Percentiles rank a stretch among this genome's conserved stretches.
phyloP scores from a whole-genome alignment of 2,329 filamentous ascomycete species.

The Aspergillus sojae region DNA sequence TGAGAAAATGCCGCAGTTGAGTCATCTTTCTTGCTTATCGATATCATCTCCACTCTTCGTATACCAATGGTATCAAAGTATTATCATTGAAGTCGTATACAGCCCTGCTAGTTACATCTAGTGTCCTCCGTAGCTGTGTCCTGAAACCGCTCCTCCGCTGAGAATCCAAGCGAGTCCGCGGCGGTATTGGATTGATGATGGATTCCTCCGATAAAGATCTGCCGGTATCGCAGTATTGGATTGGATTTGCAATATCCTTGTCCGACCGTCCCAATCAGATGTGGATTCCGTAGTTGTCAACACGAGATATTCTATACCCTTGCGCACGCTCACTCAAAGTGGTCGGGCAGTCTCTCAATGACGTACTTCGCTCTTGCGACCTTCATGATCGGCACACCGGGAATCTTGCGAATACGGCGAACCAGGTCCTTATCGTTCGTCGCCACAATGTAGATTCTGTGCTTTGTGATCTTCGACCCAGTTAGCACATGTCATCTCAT shows the following conservation, averaged over 20 bases:
- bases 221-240: not conserved
- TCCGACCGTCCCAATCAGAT: not conserved
- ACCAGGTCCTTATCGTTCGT: conserved; percentile 75
- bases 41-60: not conserved
- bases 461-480: conserved; percentile 54
- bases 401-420: conserved; percentile 79
- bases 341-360: conserved; percentile 87
- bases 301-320: not conserved
- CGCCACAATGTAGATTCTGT: conserved; percentile 76
- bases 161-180: not conserved
- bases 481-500: not conserved
- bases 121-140: not conserved
- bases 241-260: not conserved
- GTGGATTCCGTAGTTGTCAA: not conserved
- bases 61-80: not conserved
- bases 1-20: not conserved
- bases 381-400: conserved; percentile 70
- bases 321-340: conserved; percentile 58
- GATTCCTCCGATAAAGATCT: not conserved
- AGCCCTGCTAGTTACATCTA: not conserved
- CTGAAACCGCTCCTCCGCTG: not conserved
- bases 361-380: conserved; percentile 89
- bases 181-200: not conserved
- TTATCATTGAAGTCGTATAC: conserved; percentile 4
- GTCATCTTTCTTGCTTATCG: not conserved